phyloP scores from a whole-genome alignment of 176 grass and related monocot genomes.

The Leersia perrieri region DNA sequence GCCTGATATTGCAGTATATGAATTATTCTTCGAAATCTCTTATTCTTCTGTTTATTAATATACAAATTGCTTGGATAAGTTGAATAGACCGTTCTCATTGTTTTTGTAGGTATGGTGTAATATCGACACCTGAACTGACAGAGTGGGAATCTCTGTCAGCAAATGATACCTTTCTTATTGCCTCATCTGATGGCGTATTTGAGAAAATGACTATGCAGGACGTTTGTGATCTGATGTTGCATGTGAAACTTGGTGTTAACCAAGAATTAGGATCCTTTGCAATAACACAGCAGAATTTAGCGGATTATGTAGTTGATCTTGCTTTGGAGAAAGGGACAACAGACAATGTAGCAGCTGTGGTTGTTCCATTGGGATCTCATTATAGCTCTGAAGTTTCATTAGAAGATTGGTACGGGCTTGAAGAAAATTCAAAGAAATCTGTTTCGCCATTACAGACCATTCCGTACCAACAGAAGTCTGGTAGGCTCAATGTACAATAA shows the following conservation, averaged over 20 bases:
- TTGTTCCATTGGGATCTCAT: conserved; percentile 65
- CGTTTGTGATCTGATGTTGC: conserved; percentile 74
- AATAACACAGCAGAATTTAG: conserved; percentile 57
- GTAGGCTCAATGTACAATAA: conserved; percentile 29
- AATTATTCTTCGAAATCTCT: conserved; percentile 7
- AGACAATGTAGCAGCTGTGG: conserved; percentile 90
- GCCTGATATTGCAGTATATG: background rate
- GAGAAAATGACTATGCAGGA: conserved; percentile 92
- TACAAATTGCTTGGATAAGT: background rate
- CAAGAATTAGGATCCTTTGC: conserved; percentile 22
- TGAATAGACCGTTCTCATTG: conserved; percentile 28
- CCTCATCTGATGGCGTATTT: conserved; percentile 80
- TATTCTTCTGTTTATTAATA: conserved; percentile 21
- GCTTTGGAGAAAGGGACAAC: conserved; percentile 84
- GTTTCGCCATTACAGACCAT: conserved; percentile 29
- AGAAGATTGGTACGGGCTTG: conserved; percentile 43
- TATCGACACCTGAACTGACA: conserved; percentile 85
- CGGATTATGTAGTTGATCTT: conserved; percentile 59
- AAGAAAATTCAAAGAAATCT: conserved; percentile 38
- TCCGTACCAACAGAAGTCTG: conserved; percentile 32
- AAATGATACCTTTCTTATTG: conserved; percentile 88
- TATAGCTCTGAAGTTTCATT: conserved; percentile 37
- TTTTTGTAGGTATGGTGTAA: conserved; percentile 78
- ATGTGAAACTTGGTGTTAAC: conserved; percentile 48
- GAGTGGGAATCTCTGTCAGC: conserved; percentile 68